Conservation (phyloP, 768 basidiomycete species). For the Trametes gibbosa region DNA sequence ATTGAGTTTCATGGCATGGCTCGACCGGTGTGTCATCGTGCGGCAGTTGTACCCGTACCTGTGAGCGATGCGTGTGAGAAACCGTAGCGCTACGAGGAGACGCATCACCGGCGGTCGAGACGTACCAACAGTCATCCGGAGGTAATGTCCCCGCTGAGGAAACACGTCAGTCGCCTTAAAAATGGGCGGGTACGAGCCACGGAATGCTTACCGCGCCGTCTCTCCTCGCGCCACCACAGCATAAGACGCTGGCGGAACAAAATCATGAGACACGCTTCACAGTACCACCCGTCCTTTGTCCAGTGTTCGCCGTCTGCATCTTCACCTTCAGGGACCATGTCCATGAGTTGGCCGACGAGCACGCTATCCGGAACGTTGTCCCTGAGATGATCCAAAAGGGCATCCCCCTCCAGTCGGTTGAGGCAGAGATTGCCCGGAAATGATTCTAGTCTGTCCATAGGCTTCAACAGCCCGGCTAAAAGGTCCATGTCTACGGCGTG, state of each 20-base stretch:
- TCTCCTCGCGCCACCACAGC: constrained; percentile 23
- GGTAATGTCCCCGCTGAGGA: constrained; percentile 18
- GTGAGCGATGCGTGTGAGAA: background rate
- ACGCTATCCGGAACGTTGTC: background rate
- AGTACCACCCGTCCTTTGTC: constrained; percentile 28
- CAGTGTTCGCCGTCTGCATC: constrained; percentile 14
- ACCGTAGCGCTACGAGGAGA: too few relatives aligned
- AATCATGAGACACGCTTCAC: constrained; percentile 20
- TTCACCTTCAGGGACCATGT: constrained; percentile 1
- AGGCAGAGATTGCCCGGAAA: constrained; percentile 13
- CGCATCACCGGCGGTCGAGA: background rate
- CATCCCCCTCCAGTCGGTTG: constrained; percentile 10
- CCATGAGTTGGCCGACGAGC: constrained; percentile 6
- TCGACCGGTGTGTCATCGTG: constrained; percentile 29
- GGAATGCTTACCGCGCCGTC: constrained; percentile 12
- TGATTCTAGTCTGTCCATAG: background rate
- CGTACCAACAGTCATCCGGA: constrained; percentile 34
- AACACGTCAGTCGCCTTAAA: background rate
- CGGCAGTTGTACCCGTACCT: constrained; percentile 38
- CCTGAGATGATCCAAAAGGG: background rate
- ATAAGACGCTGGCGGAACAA: constrained; percentile 20
- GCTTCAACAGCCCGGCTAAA: constrained; percentile 2
- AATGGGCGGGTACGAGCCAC: background rate
- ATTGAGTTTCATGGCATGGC: constrained; percentile 31
- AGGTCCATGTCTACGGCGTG: constrained; percentile 17